These are phyloP conservation scores for Fusarium robinianum DNA, from an alignment of 2,329 filamentous ascomycete species.

Conservation along the genomic window DNA sequence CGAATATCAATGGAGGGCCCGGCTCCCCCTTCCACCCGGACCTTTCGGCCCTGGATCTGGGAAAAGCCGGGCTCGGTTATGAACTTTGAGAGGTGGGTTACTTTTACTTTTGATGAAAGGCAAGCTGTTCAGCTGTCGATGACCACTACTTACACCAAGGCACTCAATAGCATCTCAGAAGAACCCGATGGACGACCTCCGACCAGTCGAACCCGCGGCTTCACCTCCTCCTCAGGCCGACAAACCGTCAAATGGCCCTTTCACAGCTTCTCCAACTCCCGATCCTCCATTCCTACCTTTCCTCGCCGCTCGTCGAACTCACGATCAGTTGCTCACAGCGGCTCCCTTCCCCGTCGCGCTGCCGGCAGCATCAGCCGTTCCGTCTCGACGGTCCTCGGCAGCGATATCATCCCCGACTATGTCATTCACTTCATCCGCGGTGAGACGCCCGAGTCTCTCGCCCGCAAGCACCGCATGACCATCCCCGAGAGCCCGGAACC, in stretches of 20 bases:
- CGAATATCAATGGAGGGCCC: constrained; percentile 30
- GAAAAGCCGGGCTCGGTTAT: constrained; percentile 31
- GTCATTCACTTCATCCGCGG: constrained; percentile 59
- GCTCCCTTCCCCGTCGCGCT: constrained; percentile 32
- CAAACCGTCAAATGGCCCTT: constrained; percentile 37
- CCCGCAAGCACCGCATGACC: constrained; percentile 44
- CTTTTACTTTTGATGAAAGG: too few species aligned
- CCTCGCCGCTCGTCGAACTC: constrained; percentile 27
- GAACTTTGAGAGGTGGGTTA: constrained; percentile 33
- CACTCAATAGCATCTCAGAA: constrained; percentile 29
- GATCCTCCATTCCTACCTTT: constrained; percentile 31
- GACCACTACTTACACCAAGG: constrained; percentile 7
- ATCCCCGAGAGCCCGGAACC: constrained; percentile 37
- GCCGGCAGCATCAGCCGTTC: constrained; percentile 37
- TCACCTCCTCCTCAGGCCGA: constrained; percentile 35
- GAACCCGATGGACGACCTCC: constrained; percentile 28
- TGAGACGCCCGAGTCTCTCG: constrained; percentile 58
- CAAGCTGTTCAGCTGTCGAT: too few species aligned
- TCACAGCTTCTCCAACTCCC: constrained; percentile 36
- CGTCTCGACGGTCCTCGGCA: constrained; percentile 43
- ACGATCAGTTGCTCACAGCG: constrained; percentile 29
- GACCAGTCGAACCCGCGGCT: constrained; percentile 33
- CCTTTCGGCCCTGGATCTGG: constrained; percentile 29
- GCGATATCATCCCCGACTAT: constrained; percentile 58
- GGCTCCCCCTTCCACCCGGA: constrained; percentile 29